phyloP scores from a whole-genome alignment of 345 rosid species.

The Hibiscus mutabilis region DNA sequence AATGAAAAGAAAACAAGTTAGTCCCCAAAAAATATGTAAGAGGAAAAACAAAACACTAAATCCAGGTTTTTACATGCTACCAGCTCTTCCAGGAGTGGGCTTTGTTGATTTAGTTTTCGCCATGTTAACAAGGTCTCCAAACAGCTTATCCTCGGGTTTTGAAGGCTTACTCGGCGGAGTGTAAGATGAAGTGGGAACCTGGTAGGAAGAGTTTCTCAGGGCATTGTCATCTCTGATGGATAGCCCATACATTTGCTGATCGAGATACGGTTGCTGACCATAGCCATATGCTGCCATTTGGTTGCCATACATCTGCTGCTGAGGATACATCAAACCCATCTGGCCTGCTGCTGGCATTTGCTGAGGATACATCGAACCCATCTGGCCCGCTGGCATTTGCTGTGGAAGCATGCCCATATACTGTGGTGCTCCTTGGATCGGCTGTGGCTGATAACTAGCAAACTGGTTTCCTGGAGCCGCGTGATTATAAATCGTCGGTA shows the following conservation, averaged over 20 bases:
- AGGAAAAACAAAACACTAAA: background rate
- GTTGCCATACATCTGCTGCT: constrained; percentile 45
- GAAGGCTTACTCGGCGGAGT: background rate
- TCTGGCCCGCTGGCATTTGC: constrained; percentile 25
- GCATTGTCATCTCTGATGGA: constrained; percentile 52
- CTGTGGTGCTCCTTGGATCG: constrained; percentile 43
- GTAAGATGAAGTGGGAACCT: constrained; percentile 49
- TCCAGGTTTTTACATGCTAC: constrained; percentile 64
- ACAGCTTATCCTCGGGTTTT: background rate
- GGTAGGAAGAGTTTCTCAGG: constrained; percentile 38
- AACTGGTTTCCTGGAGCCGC: constrained; percentile 32
- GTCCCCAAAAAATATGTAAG: constrained; percentile 6
- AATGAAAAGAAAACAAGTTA: constrained; percentile 11
- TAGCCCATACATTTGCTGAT: constrained; percentile 67
- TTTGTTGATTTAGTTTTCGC: constrained; percentile 73
- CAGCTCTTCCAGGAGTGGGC: constrained; percentile 62
- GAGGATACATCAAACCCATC: constrained; percentile 23
- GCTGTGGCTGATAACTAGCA: constrained; percentile 38
- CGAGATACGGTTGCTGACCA: background rate
- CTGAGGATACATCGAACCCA: constrained; percentile 38
- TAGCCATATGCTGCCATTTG: background rate
- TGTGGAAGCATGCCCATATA: constrained; percentile 54
- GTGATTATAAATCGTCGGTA: constrained; percentile 20
- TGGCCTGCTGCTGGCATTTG: constrained; percentile 30
- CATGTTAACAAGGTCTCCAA: constrained; percentile 26